Evolutionary conservation across 805 yeast species (phyloP).

Genomic region (Schizosaccharomyces lindneri): DNA sequence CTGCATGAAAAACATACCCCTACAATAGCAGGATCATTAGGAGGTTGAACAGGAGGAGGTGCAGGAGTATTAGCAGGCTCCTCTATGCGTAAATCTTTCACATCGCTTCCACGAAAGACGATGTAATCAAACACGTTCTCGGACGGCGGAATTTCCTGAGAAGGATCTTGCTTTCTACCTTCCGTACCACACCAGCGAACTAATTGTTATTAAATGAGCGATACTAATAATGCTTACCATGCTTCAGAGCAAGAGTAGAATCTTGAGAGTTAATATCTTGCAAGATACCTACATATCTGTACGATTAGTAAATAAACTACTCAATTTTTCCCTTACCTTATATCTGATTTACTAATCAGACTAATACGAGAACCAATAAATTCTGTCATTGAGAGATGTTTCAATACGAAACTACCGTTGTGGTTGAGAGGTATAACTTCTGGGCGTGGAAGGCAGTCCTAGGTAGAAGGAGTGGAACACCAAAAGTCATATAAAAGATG

Average conservation of each 20-base stretch:
- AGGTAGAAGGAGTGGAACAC: too few relatives aligned
- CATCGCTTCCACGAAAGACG: conserved; percentile 76
- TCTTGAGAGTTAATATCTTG: conserved; percentile 72
- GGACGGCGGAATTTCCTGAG: conserved; percentile 47
- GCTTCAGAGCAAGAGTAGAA: conserved; percentile 61
- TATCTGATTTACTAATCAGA: conserved; percentile 50
- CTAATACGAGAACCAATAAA: conserved; percentile 79
- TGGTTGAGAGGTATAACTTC: too few relatives aligned
- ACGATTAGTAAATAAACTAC: neutral
- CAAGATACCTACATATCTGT: conserved; percentile 67
- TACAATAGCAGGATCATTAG: conserved; percentile 13
- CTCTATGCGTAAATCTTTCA: conserved; percentile 63
- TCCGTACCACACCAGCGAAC: conserved; percentile 82
- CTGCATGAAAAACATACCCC: conserved; percentile 11
- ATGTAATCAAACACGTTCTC: conserved; percentile 45
- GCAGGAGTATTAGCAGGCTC: conserved; percentile 44
- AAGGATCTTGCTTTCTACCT: conserved; percentile 52
- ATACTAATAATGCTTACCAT: conserved; percentile 8
- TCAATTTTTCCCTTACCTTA: conserved; percentile 19
- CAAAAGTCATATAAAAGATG: too few relatives aligned
- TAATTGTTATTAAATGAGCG: neutral
- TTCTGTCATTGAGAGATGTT: conserved; percentile 39
- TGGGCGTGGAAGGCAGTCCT: too few relatives aligned
- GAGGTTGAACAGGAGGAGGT: conserved; percentile 19
- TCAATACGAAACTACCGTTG: too few relatives aligned